Evolutionary conservation across 768 basidiomycete genomes (phyloP).

Genomic region (Leccinum boreale): DNA sequence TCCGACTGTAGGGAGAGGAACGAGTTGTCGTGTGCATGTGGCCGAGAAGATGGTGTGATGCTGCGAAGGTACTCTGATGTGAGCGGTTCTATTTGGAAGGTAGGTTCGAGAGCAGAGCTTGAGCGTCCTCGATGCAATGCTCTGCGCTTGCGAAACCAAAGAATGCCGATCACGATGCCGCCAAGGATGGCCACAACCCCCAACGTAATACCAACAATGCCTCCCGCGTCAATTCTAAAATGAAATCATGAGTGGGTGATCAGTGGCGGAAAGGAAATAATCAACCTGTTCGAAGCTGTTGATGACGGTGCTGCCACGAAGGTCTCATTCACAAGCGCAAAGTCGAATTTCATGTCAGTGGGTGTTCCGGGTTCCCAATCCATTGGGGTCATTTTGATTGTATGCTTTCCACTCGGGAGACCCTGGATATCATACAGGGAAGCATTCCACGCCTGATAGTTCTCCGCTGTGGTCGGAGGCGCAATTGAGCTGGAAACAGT

Average conservation of each 20-base stretch:
- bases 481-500: conserved; percentile 3
- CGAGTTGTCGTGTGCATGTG: not conserved
- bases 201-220: conserved; percentile 7
- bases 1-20: not conserved
- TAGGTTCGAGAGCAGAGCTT: not conserved
- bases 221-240: conserved; percentile 12
- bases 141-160: conserved; percentile 9
- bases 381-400: conserved; percentile 19
- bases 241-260: conserved; percentile 2
- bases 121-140: not conserved
- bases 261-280: not conserved
- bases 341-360: conserved; percentile 27
- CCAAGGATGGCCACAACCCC: conserved; percentile 6
- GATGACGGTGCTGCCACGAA: conserved; percentile 3
- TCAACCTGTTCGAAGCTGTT: conserved; percentile 7
- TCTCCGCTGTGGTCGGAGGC: not conserved
- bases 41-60: not conserved
- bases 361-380: conserved; percentile 23
- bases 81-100: conserved; percentile 6
- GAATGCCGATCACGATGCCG: not conserved
- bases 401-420: conserved; percentile 15
- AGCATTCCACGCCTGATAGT: conserved; percentile 19
- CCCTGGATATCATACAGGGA: conserved; percentile 17
- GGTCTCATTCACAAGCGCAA: conserved; percentile 24
- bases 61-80: not conserved